phyloP scores from a whole-genome alignment of 1,284 basidiomycete genomes.

The Neonothopanus nambi region DNA sequence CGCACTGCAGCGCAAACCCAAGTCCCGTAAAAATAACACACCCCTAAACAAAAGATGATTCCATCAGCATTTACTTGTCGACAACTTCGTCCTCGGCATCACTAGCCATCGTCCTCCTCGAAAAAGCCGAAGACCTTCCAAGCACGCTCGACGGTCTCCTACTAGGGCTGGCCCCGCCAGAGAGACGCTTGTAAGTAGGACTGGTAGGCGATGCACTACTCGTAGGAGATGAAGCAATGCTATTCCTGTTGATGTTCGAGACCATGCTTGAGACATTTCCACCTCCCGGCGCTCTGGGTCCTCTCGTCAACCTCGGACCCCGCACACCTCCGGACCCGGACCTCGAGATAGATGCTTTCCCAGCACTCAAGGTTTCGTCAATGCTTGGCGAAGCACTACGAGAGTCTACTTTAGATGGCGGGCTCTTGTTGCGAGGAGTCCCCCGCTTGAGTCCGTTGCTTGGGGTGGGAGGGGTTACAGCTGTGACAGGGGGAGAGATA shows the following conservation, averaged over 20 bases:
- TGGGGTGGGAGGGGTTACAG: conserved; percentile 49
- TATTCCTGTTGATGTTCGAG: conserved; percentile 54
- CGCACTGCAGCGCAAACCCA: too few species aligned
- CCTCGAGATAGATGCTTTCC: conserved; percentile 38
- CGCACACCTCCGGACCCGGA: conserved; percentile 48
- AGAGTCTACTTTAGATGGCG: conserved; percentile 38
- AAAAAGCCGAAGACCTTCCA: conserved; percentile 55
- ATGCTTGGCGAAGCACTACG: conserved; percentile 31
- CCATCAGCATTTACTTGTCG: conserved; percentile 21
- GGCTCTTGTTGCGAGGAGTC: conserved; percentile 40
- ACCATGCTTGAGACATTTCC: conserved; percentile 55
- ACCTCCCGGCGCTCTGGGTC: conserved; percentile 41
- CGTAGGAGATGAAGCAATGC: conserved; percentile 33
- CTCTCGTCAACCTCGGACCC: conserved; percentile 51
- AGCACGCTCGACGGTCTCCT: conserved; percentile 43
- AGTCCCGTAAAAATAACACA: too few species aligned
- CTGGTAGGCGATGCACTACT: conserved; percentile 32
- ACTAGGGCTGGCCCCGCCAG: conserved; percentile 40
- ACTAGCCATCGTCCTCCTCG: conserved; percentile 75
- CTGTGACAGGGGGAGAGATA: conserved; percentile 31
- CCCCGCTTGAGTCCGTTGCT: conserved; percentile 33
- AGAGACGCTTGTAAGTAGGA: conserved; percentile 42
- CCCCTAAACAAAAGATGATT: too few species aligned
- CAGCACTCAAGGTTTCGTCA: conserved; percentile 31
- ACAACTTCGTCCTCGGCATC: conserved; percentile 78